phyloP scores from a whole-genome alignment of 306 rosid genomes.

The Astragalus membranaceus region DNA sequence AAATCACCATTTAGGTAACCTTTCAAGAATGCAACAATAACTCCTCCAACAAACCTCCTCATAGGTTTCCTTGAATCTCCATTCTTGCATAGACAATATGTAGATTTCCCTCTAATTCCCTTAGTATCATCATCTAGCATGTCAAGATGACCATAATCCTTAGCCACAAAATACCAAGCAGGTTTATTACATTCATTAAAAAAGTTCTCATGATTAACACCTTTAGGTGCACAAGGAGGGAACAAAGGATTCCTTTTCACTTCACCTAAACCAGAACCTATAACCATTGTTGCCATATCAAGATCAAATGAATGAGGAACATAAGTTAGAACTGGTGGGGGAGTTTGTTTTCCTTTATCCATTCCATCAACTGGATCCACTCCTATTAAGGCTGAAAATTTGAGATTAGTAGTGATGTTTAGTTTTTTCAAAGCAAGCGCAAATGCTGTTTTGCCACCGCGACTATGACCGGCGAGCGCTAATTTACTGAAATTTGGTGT shows the following conservation, averaged over 20 bases:
- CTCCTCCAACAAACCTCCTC: slow-evolving; percentile 85
- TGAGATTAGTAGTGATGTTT: slow-evolving; percentile 29
- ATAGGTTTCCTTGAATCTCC: slow-evolving; percentile 75
- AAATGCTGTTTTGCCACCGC: slow-evolving; percentile 83
- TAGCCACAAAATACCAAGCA: slow-evolving; percentile 57
- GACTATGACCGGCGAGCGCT: slow-evolving; percentile 76
- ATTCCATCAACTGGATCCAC: slow-evolving; percentile 91
- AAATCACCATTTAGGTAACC: slow-evolving; percentile 48
- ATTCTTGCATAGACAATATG: slow-evolving; percentile 57
- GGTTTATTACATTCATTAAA: slow-evolving; percentile 55
- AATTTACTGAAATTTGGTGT: slow-evolving; percentile 43
- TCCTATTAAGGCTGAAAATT: slow-evolving; percentile 69
- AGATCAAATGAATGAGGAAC: slow-evolving; percentile 58
- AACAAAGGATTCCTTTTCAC: slow-evolving; percentile 46
- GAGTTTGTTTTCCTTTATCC: slow-evolving; percentile 67
- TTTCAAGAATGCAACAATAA: slow-evolving; percentile 67
- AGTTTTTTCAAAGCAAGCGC: slow-evolving; percentile 53
- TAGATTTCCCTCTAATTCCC: slow-evolving; percentile 59
- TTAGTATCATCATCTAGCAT: slow-evolving; percentile 73
- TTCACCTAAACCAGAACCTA: slow-evolving; percentile 73
- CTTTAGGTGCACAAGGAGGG: slow-evolving; percentile 79
- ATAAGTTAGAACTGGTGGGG: slow-evolving; percentile 73
- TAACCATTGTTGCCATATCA: slow-evolving; percentile 51
- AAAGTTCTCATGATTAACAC: slow-evolving; percentile 73
- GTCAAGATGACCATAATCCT: slow-evolving; percentile 73